Conservation (phyloP, 2,329 filamentous ascomycete species). For the Amesomyces nigricolor region DNA sequence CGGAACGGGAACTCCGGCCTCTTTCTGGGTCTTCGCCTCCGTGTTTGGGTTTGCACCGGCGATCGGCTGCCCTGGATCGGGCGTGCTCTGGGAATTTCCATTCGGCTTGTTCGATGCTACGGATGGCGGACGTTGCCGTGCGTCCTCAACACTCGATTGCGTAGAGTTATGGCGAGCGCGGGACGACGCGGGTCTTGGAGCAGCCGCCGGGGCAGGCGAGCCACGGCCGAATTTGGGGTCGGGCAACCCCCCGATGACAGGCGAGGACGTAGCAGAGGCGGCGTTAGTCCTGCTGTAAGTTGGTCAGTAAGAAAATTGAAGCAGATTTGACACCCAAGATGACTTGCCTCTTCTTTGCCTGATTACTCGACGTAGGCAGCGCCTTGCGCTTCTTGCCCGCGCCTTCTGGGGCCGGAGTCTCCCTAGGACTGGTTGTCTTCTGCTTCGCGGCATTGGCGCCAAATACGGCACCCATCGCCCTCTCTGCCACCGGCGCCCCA, state of each 20-base stretch:
- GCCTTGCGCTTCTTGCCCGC: conserved; percentile 67
- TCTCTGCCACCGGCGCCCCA: conserved; percentile 54
- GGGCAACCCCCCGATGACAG: conserved; percentile 62
- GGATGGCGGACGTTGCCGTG: conserved; percentile 51
- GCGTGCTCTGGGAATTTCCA: conserved; percentile 38
- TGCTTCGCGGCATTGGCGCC: conserved; percentile 48
- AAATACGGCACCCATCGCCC: conserved; percentile 58
- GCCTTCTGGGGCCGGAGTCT: conserved; percentile 60
- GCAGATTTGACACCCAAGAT: conserved; percentile 19
- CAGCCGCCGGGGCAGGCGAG: conserved; percentile 55
- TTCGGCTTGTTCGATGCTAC: conserved; percentile 58
- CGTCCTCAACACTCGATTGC: conserved; percentile 52
- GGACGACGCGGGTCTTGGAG: conserved; percentile 60
- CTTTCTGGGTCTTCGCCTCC: conserved; percentile 47
- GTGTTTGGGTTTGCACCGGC: conserved; percentile 30
- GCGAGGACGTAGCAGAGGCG: conserved; percentile 68
- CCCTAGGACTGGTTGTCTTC: conserved; percentile 59
- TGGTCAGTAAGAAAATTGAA: conserved; percentile 14
- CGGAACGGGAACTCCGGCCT: conserved; percentile 39
- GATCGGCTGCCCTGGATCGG: conserved; percentile 32
- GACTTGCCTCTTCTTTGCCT: conserved; percentile 71
- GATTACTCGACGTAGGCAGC: conserved; percentile 58
- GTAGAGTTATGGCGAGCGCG: conserved; percentile 72
- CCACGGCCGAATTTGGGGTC: conserved; percentile 49
- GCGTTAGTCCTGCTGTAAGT: conserved; percentile 30